A percentile compares a stretch with the other conserved stretches of the same genome.
Conservation (phyloP, 805 yeast genomes). For the Yamadazyma philogaea region DNA sequence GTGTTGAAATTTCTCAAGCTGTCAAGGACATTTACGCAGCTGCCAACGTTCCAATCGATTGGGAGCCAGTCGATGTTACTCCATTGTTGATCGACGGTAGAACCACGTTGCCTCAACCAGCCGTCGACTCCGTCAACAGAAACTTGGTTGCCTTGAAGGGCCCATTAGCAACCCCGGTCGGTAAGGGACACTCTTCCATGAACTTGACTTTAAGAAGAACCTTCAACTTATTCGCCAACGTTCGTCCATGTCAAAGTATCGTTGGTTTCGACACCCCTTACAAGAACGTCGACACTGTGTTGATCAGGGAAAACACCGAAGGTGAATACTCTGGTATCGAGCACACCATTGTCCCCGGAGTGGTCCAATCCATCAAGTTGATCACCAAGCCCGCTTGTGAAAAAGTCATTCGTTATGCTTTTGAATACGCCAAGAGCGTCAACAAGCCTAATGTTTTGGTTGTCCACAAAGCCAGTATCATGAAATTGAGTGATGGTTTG, state of each 20-base stretch:
- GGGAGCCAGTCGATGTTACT: conserved; percentile 96
- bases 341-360: conserved; percentile 97
- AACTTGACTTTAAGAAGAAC: conserved; percentile 97
- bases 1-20: conserved; percentile 90
- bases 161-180: conserved; percentile 97
- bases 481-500: conserved; percentile 97
- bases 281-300: conserved; percentile 85
- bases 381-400: conserved; percentile 96
- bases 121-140: conserved; percentile 88
- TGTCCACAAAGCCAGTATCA: conserved; percentile 97
- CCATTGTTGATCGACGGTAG: conserved; percentile 89
- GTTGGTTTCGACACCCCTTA: conserved; percentile 92
- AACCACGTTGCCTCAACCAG: conserved; percentile 89
- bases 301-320: conserved; percentile 98
- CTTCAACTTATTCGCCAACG: conserved; percentile 93
- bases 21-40: conserved; percentile 91
- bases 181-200: conserved; percentile 97
- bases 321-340: conserved; percentile 99
- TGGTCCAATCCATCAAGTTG: conserved; percentile 95
- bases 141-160: conserved; percentile 96
- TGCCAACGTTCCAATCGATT: conserved; percentile 92
- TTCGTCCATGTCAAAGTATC: conserved; percentile 93
- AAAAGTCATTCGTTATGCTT: conserved; percentile 94
- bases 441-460: conserved; percentile 86
- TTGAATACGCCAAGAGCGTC: conserved; percentile 89